Evolutionary conservation across 108 stramenopile species (phyloP).

Genomic region (Cylindrotheca fusiformis): DNA sequence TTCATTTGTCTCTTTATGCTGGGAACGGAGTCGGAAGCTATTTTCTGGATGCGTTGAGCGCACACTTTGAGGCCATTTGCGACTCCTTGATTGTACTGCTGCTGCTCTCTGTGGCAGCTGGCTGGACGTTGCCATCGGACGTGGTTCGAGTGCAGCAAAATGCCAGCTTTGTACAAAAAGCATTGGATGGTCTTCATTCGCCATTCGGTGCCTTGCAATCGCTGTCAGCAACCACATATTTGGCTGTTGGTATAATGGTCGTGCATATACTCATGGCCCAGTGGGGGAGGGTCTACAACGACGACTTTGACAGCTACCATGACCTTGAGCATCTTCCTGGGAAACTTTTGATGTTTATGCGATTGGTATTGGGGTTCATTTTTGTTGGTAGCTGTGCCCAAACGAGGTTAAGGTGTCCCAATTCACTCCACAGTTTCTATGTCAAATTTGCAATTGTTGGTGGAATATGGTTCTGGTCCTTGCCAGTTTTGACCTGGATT

Average conservation of each 20-base stretch:
- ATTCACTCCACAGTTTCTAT: slow-evolving; percentile 62
- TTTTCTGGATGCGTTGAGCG: slow-evolving; percentile 62
- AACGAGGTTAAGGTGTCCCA: slow-evolving; percentile 52
- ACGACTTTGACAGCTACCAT: slow-evolving; percentile 89
- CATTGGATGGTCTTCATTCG: slow-evolving; percentile 54
- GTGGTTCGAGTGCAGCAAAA: slow-evolving; percentile 41
- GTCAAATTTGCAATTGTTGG: slow-evolving; percentile 66
- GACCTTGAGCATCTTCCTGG: slow-evolving; percentile 81
- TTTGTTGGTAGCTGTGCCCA: slow-evolving; percentile 53
- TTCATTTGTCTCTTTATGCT: slow-evolving; percentile 59
- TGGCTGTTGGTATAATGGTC: slow-evolving; percentile 44
- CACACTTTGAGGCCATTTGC: slow-evolving; percentile 77
- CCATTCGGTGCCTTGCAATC: slow-evolving; percentile 53
- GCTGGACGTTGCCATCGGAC: slow-evolving; percentile 85
- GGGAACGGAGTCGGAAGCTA: slow-evolving; percentile 73
- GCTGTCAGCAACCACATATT: slow-evolving; percentile 42
- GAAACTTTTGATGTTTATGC: slow-evolving; percentile 63
- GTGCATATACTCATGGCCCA: slow-evolving; percentile 68
- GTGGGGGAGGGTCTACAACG: slow-evolving; percentile 81
- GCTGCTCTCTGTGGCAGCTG: slow-evolving; percentile 65
- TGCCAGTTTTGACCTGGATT: slow-evolving; percentile 67
- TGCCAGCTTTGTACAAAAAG: slow-evolving; percentile 30
- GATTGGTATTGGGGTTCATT: slow-evolving; percentile 60
- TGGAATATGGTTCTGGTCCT: slow-evolving; percentile 61
- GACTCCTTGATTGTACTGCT: slow-evolving; percentile 75